Conservation (phyloP, 371 early-diverging fungal species). For the Haplosporangium sp. region DNA sequence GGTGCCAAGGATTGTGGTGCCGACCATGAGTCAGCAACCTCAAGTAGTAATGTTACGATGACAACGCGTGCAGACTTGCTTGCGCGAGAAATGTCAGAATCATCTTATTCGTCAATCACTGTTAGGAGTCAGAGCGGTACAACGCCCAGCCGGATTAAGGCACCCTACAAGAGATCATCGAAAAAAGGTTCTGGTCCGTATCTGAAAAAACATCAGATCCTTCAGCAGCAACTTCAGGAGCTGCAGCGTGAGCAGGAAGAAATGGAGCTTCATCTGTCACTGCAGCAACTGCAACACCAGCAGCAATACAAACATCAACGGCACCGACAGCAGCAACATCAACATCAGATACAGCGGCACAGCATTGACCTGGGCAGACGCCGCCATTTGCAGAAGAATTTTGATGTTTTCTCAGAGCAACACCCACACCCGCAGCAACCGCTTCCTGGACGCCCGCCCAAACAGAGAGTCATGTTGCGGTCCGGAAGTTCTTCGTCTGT, state of each 20-base stretch:
- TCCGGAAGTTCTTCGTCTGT: constrained; percentile 29
- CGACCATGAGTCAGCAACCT: neutral
- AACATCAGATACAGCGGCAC: neutral
- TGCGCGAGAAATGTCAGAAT: constrained; percentile 6
- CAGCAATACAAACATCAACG: constrained; percentile 1
- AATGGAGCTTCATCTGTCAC: constrained; percentile 13
- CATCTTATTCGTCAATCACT: neutral
- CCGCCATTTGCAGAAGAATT: constrained; percentile 3
- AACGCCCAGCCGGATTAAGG: neutral
- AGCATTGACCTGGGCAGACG: neutral
- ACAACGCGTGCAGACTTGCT: constrained; percentile 8
- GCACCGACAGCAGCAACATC: constrained; percentile 2
- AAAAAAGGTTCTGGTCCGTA: constrained; percentile 21
- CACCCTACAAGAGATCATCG: constrained; percentile 1
- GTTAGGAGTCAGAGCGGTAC: neutral
- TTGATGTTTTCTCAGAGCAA: constrained; percentile 5
- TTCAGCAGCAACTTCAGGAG: constrained; percentile 42
- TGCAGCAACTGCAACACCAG: constrained; percentile 1
- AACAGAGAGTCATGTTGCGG: constrained; percentile 30
- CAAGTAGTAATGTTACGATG: too few relatives aligned
- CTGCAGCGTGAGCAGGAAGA: constrained; percentile 42
- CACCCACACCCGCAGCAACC: constrained; percentile 18
- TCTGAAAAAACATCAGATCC: constrained; percentile 46
- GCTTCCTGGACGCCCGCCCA: constrained; percentile 30
- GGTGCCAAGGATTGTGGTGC: too few relatives aligned